phyloP scores from a whole-genome alignment of 169 alveolate genomes.

The Toxoplasma gondii region DNA sequence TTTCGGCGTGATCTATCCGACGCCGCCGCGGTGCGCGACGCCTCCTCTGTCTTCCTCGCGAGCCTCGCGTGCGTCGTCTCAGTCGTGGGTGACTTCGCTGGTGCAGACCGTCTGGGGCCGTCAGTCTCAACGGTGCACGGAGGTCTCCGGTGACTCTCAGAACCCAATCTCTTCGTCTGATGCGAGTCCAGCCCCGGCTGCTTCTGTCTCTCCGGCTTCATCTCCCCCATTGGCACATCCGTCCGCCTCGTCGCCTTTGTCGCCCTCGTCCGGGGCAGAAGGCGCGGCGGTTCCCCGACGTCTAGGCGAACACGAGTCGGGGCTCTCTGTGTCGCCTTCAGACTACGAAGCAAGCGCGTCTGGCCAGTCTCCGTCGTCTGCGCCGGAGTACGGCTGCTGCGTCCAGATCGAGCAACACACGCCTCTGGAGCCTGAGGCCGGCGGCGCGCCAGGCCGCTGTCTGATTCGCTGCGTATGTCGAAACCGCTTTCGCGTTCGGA shows the following conservation, averaged over 20 bases:
- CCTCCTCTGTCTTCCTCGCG: background rate
- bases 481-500: slow-evolving; percentile 9
- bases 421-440: background rate
- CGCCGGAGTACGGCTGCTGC: slow-evolving; percentile 43
- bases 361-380: background rate
- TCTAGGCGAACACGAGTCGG: too few relatives aligned
- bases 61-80: background rate
- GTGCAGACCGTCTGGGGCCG: background rate
- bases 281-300: too few relatives aligned
- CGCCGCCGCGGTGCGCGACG: background rate
- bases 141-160: background rate
- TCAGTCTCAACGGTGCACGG: background rate
- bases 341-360: background rate
- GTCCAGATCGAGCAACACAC: slow-evolving; percentile 48
- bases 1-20: background rate
- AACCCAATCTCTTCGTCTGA: background rate
- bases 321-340: too few relatives aligned
- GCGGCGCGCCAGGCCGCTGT: slow-evolving; percentile 7
- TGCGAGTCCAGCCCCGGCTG: background rate
- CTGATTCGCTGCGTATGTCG: slow-evolving; percentile 12
- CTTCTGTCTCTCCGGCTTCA: background rate
- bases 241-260: background rate
- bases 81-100: background rate
- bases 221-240: background rate
- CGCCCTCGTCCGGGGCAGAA: background rate